A percentile compares a stretch with the other conserved stretches of the same genome.
These are phyloP conservation scores for Cryptococcus amylolentus DNA, from an alignment of 1,284 basidiomycete species.

Conservation along the genomic window DNA sequence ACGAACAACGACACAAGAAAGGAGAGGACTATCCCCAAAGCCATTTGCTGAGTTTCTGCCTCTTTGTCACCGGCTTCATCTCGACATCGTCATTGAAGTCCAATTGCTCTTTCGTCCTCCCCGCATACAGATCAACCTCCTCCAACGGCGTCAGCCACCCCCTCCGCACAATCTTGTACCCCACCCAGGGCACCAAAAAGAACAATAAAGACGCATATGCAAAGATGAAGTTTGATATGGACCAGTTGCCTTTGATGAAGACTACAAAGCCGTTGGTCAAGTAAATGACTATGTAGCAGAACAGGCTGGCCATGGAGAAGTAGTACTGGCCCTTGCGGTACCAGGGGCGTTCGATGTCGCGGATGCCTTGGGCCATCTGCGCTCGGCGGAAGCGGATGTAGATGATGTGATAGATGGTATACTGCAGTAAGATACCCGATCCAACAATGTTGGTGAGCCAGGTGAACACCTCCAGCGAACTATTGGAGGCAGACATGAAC, in stretches of 20 bases:
- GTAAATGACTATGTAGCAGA: slow-evolving; percentile 20
- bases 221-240: slow-evolving; percentile 28
- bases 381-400: slow-evolving; percentile 32
- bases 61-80: not conserved
- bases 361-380: slow-evolving; percentile 25
- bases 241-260: slow-evolving; percentile 22
- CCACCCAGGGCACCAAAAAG: not conserved
- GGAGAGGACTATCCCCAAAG: not conserved
- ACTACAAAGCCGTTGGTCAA: slow-evolving; percentile 23
- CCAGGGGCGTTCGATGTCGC: not conserved
- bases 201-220: slow-evolving; percentile 5
- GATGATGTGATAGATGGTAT: slow-evolving; percentile 11
- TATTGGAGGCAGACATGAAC: not conserved
- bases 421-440: slow-evolving; percentile 8
- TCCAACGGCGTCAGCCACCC: not conserved
- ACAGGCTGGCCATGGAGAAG: slow-evolving; percentile 21
- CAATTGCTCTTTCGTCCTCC: not conserved
- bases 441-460: slow-evolving; percentile 22
- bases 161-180: not conserved
- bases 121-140: not conserved
- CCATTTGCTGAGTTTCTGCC: not conserved
- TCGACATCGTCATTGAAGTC: not conserved
- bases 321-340: slow-evolving; percentile 8
- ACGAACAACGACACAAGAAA: not conserved
- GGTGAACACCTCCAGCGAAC: slow-evolving; percentile 21